Percentiles rank a stretch among this genome's conserved stretches.
phyloP scores from a whole-genome alignment of 176 grass and related monocot genomes.

The Aegilops tauschii region DNA sequence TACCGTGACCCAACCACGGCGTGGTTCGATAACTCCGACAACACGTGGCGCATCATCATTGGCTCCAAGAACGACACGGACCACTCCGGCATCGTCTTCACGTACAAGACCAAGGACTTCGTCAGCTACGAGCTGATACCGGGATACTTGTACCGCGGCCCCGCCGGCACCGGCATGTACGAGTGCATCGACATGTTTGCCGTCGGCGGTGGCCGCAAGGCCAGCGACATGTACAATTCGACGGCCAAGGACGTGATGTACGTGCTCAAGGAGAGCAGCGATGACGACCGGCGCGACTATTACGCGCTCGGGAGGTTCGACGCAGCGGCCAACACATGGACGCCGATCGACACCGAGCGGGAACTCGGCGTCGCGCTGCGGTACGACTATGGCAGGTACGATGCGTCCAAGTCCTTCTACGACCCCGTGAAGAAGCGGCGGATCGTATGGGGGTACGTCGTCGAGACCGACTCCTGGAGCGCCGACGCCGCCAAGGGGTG shows the following conservation, averaged over 20 bases:
- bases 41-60: constrained; percentile 42
- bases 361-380: constrained; percentile 54
- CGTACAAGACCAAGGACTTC: constrained; percentile 45
- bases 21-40: constrained; percentile 34
- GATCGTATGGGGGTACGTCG: constrained; percentile 58
- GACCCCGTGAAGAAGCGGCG: constrained; percentile 39
- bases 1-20: constrained; percentile 71
- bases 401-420: constrained; percentile 66
- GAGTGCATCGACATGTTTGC: neutral
- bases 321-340: constrained; percentile 28
- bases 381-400: constrained; percentile 67
- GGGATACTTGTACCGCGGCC: constrained; percentile 32
- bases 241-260: neutral
- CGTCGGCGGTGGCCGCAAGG: neutral
- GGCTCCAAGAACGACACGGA: constrained; percentile 39
- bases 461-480: constrained; percentile 53
- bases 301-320: constrained; percentile 55
- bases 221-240: neutral
- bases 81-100: constrained; percentile 23
- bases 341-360: constrained; percentile 22
- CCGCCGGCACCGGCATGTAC: constrained; percentile 13
- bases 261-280: constrained; percentile 68
- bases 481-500: constrained; percentile 56
- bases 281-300: constrained; percentile 55
- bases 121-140: constrained; percentile 33